Conservation (phyloP, 208 protist genomes). For the Phytomonas sp. region DNA sequence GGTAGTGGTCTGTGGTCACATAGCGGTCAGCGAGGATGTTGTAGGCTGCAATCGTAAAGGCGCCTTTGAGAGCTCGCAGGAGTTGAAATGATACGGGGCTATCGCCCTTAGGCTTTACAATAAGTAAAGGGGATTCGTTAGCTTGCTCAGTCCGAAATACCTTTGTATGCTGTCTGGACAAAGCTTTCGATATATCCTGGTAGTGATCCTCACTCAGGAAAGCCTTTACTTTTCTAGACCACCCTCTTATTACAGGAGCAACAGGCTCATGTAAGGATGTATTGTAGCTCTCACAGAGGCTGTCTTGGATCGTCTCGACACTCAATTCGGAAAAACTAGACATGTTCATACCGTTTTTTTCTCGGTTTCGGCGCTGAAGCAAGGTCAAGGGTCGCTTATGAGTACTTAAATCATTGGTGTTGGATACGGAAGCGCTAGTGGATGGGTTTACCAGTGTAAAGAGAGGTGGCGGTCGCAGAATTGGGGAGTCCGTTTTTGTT, state of each 20-base stretch:
- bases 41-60: conserved; percentile 62
- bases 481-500: neutral
- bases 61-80: conserved; percentile 2
- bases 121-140: neutral
- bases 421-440: neutral
- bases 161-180: neutral
- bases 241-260: conserved; percentile 34
- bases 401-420: neutral
- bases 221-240: conserved; percentile 39
- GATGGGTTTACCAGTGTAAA: neutral
- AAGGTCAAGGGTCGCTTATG: conserved; percentile 38
- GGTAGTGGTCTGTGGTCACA: conserved; percentile 65
- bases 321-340: conserved; percentile 51
- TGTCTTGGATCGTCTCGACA: conserved; percentile 58
- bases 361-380: conserved; percentile 60
- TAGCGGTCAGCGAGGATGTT: conserved; percentile 76
- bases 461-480: neutral
- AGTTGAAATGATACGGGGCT: neutral
- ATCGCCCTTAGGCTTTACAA: neutral
- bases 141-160: neutral
- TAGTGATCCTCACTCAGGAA: neutral
- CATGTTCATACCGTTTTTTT: conserved; percentile 41
- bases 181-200: neutral
- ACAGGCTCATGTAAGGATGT: conserved; percentile 7
- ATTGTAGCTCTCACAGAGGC: conserved; percentile 22